A percentile compares a stretch with the other conserved stretches of the same genome.
These are phyloP conservation scores for Alisma plantagoaquatica DNA, from an alignment of 106 monocot genomes.

Conservation along the genomic window DNA sequence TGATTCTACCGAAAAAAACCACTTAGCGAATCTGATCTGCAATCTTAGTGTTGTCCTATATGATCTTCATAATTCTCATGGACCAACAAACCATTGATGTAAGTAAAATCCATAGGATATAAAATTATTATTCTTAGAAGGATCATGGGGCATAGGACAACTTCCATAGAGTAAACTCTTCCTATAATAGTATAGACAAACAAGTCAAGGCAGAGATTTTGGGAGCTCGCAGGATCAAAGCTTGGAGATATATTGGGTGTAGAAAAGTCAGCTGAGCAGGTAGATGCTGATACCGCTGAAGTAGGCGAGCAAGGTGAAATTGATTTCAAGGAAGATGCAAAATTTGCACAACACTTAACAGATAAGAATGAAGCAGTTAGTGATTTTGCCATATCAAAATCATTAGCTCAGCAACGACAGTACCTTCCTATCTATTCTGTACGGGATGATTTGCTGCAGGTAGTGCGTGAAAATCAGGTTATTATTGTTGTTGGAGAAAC, in stretches of 20 bases:
- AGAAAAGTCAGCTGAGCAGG: constrained; percentile 71
- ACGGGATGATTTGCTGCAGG: constrained; percentile 84
- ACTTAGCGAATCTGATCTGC: too few species aligned
- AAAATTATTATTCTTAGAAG: too few species aligned
- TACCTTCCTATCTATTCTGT: constrained; percentile 90
- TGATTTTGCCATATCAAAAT: constrained; percentile 85
- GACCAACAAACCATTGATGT: too few species aligned
- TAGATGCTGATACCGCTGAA: constrained; percentile 75
- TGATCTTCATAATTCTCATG: too few species aligned
- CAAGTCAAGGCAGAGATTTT: constrained; percentile 74
- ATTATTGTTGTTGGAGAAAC: too few species aligned
- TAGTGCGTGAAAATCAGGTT: too few species aligned
- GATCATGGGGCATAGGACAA: too few species aligned
- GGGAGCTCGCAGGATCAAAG: constrained; percentile 81
- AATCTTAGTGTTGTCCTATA: too few species aligned
- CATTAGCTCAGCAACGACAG: constrained; percentile 64
- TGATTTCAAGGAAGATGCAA: constrained; percentile 82
- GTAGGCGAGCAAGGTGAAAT: constrained; percentile 83
- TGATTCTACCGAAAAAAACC: too few species aligned
- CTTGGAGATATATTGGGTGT: constrained; percentile 79
- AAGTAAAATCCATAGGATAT: too few species aligned
- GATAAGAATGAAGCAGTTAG: constrained; percentile 81
- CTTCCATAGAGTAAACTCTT: too few species aligned
- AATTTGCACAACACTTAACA: constrained; percentile 79
- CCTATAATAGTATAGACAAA: too few species aligned